Conservation (phyloP, 495 filamentous ascomycete species). For the Daldinia concentrica region DNA sequence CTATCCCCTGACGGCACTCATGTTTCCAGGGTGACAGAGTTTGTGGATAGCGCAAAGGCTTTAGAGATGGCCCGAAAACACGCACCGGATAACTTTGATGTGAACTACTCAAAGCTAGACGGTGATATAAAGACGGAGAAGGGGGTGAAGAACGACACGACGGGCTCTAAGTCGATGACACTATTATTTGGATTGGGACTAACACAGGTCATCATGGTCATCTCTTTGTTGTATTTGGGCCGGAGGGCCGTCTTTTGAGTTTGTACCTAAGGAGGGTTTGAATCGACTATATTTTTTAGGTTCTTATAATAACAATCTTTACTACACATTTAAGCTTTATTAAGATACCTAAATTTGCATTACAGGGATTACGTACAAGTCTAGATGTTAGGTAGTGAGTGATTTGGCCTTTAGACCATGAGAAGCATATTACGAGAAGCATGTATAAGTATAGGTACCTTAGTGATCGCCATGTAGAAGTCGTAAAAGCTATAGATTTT, state of each 20-base stretch:
- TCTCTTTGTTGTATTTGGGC: constrained; percentile 26
- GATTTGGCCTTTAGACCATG: too few species aligned
- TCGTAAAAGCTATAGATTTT: too few species aligned
- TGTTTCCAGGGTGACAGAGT: constrained; percentile 49
- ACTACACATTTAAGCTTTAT: neutral
- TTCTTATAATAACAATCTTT: neutral
- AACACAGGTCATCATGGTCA: constrained; percentile 29
- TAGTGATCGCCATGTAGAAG: too few species aligned
- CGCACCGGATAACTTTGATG: constrained; percentile 44
- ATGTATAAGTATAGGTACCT: too few species aligned
- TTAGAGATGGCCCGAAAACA: constrained; percentile 50
- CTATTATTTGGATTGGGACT: constrained; percentile 38
- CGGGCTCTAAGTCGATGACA: constrained; percentile 24
- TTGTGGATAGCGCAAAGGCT: constrained; percentile 55
- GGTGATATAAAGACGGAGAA: neutral
- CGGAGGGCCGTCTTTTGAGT: constrained; percentile 26
- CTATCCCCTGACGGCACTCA: constrained; percentile 44
- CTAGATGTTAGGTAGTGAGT: neutral
- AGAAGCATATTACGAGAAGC: neutral
- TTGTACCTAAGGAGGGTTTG: constrained; percentile 26
- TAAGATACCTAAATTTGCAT: neutral
- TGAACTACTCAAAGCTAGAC: neutral
- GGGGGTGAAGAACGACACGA: neutral
- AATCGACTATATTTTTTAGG: constrained; percentile 1
- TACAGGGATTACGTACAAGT: neutral